A percentile compares a stretch with the other conserved stretches of the same genome.
phyloP scores from a whole-genome alignment of 108 stramenopile genomes.

The Aureococcus anophagefferens region DNA sequence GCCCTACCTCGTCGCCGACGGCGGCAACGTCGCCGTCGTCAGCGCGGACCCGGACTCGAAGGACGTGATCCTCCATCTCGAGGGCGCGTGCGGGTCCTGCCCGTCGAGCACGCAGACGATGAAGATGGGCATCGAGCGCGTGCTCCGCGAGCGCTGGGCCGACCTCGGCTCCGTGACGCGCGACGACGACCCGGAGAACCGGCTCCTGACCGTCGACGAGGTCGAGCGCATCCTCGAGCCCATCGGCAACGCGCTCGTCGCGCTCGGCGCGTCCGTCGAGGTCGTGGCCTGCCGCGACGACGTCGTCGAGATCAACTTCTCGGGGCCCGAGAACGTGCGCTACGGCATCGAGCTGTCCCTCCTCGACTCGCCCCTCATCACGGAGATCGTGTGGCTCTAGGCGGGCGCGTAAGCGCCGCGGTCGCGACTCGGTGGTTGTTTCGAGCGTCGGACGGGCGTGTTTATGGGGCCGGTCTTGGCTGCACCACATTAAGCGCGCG shows the following conservation, averaged over 20 bases:
- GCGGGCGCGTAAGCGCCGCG: too few species aligned
- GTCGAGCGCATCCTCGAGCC: conserved; percentile 61
- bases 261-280: conserved; percentile 68
- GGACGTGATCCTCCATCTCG: conserved; percentile 65
- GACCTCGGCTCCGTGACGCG: conserved; percentile 66
- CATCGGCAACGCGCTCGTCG: conserved; percentile 56
- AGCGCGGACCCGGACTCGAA: conserved; percentile 55
- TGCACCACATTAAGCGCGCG: too few species aligned
- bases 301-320: conserved; percentile 58
- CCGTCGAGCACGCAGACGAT: conserved; percentile 84
- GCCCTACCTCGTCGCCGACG: conserved; percentile 87
- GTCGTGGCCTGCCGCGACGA: conserved; percentile 51
- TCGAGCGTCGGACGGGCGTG: too few species aligned
- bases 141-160: conserved; percentile 69
- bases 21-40: conserved; percentile 82
- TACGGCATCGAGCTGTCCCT: not conserved
- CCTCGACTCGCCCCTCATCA: too few species aligned
- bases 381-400: too few species aligned
- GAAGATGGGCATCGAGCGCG: conserved; percentile 96
- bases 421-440: too few species aligned
- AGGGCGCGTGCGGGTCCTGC: conserved; percentile 85
- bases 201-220: conserved; percentile 43
- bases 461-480: too few species aligned
- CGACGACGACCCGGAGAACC: conserved; percentile 41
- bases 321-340: conserved; percentile 56